Evolutionary conservation across 495 filamentous ascomycete genomes (phyloP).

Genomic region (Xylaria scruposa): DNA sequence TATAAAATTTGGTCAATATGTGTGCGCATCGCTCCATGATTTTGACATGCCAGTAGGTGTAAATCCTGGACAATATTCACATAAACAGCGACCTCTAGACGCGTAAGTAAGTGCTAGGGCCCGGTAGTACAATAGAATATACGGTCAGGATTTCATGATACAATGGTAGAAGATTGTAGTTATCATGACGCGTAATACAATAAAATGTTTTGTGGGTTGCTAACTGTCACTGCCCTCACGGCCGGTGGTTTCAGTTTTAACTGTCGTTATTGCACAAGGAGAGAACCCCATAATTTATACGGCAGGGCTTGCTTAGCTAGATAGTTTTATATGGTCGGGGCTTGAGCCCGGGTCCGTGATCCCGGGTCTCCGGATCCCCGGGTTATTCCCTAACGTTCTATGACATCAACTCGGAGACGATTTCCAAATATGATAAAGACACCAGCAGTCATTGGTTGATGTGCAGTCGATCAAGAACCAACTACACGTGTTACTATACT

Average conservation of each 20-base stretch:
- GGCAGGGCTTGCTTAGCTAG: no score
- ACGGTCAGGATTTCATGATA: no score
- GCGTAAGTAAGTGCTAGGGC: neutral
- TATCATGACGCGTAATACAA: no score
- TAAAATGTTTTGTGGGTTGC: no score
- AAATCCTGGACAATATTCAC: neutral
- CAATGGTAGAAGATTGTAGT: no score
- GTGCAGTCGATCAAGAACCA: neutral
- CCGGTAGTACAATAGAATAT: neutral
- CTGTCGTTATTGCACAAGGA: no score
- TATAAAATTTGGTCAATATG: neutral
- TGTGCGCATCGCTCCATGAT: neutral
- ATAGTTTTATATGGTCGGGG: no score
- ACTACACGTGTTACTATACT: neutral
- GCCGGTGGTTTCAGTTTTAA: no score
- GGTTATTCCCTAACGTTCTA: no score
- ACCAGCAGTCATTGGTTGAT: neutral
- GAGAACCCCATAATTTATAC: no score
- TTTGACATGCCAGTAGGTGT: neutral
- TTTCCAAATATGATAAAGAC: neutral
- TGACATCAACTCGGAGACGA: neutral
- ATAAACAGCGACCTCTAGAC: neutral
- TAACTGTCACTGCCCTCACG: neutral
- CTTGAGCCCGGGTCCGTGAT: no score
- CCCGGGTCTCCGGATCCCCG: no score